A percentile compares a stretch with the other conserved stretches of the same genome.
Conservation (phyloP, 352 stramenopile genomes). For the Phytophthora litchii region DNA sequence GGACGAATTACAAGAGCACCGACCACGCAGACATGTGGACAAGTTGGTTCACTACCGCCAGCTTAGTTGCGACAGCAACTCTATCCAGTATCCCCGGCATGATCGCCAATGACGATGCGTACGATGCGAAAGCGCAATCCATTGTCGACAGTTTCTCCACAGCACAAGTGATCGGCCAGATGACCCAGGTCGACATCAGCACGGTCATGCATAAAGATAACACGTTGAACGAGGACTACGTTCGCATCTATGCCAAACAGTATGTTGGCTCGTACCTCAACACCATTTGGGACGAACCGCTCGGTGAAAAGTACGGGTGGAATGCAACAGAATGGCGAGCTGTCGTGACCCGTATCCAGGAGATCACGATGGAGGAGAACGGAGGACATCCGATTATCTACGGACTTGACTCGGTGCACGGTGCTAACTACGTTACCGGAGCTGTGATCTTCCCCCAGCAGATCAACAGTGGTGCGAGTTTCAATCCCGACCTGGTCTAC, state of each 20-base stretch:
- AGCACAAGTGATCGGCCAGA: constrained; percentile 75
- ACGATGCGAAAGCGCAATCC: constrained; percentile 13
- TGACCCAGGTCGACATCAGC: constrained; percentile 89
- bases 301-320: constrained; percentile 51
- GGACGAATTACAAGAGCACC: constrained; percentile 14
- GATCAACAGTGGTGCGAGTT: constrained; percentile 87
- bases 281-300: constrained; percentile 55
- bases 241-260: constrained; percentile 65
- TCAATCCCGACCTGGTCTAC: constrained; percentile 77
- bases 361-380: constrained; percentile 73
- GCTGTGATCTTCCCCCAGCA: constrained; percentile 86
- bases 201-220: constrained; percentile 66
- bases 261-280: constrained; percentile 90
- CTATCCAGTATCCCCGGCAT: not conserved
- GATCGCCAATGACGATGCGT: constrained; percentile 12
- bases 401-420: constrained; percentile 90
- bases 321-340: constrained; percentile 65
- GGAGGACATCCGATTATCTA: constrained; percentile 73
- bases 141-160: constrained; percentile 25
- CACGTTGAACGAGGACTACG: constrained; percentile 51
- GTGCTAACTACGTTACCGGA: constrained; percentile 81
- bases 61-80: constrained; percentile 7
- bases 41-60: constrained; percentile 14
- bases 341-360: constrained; percentile 70
- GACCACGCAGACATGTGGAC: constrained; percentile 18